Evolutionary conservation across 2,329 filamentous ascomycete species (phyloP), one percentile per base, ranked within the genome.

Genomic region (Colletotrichum zoysiae): DNA sequence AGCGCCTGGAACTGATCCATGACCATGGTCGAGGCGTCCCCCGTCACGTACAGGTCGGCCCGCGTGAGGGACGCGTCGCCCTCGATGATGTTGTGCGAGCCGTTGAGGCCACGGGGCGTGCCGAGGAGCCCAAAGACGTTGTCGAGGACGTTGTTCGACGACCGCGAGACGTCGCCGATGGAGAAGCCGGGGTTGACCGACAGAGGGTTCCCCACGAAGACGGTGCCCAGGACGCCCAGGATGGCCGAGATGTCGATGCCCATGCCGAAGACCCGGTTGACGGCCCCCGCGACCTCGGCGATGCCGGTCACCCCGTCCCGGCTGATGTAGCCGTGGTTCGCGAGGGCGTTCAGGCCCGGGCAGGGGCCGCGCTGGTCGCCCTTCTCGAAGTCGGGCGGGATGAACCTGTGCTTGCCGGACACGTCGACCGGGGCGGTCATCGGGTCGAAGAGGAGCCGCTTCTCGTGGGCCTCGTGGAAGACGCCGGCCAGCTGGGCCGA

Each of bases 1-100:
- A 78, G 75, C 3, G 80, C 79, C 75, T 82, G 78, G 74, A 88
- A 89, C 58, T 86, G 83, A 16, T 81, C 80, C 79, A 89, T 82
- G 76, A 88, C 86, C 78, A 89, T 81, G 23, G 82, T 83, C 65
- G 83, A 84, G 64, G 83, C 83, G 73, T 89, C 84, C 5, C 85
- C 84, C 1, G 82, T 85, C 14, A 81, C 75, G 76, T 89, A 89
- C 0, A 90, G 78, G 69, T 89, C 87, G 46, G 84, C 82, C 3
- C 87, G 83, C 0, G 86, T 88, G 56, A 83, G 82, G 55, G 86
- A 88, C 0, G 81, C 84, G 77, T 89, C 87, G 0, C 84, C 79
- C 79, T 89, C 87, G 75, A 88, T 86, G 67, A 85, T 84, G 76
- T 88, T 88, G 77, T 90, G 88, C 3, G 84, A 84, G n/a, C 85